Conservation (phyloP, 352 stramenopile genomes). For the Globisporangium camurandrum region DNA sequence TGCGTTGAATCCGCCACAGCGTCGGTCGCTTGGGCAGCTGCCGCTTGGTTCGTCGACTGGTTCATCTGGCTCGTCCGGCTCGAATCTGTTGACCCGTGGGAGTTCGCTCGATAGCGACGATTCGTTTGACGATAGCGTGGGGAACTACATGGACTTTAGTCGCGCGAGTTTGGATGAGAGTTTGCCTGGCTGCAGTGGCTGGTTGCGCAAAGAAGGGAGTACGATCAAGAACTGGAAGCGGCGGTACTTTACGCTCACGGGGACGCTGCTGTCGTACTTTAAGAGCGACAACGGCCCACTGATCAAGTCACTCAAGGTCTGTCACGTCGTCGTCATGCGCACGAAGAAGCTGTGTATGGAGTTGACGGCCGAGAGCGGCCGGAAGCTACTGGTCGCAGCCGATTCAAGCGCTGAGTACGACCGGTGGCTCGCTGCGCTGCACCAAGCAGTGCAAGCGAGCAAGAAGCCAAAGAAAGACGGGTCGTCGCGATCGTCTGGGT, state of each 20-base stretch:
- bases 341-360: constrained; percentile 70
- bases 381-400: constrained; percentile 65
- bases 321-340: constrained; percentile 55
- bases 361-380: constrained; percentile 63
- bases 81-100: not conserved
- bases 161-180: constrained; percentile 7
- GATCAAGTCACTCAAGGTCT: constrained; percentile 56
- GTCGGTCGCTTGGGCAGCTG: not conserved
- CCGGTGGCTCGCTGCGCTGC: constrained; percentile 58
- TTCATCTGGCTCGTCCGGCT: not conserved
- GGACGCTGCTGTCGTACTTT: constrained; percentile 74
- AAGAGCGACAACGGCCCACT: constrained; percentile 73
- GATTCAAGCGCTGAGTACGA: constrained; percentile 59
- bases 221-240: constrained; percentile 82
- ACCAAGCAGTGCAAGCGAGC: constrained; percentile 41
- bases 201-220: constrained; percentile 74
- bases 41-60: no score
- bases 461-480: constrained; percentile 8
- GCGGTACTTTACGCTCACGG: constrained; percentile 74
- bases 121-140: constrained; percentile 4
- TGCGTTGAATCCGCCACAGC: constrained; percentile 1
- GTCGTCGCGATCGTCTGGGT: no score
- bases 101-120: constrained; percentile 13
- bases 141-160: constrained; percentile 6
- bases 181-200: constrained; percentile 48